A percentile compares a stretch with the other conserved stretches of the same genome.
Conservation (phyloP, 805 yeast species). For the Metschnikowia lochheadii region DNA sequence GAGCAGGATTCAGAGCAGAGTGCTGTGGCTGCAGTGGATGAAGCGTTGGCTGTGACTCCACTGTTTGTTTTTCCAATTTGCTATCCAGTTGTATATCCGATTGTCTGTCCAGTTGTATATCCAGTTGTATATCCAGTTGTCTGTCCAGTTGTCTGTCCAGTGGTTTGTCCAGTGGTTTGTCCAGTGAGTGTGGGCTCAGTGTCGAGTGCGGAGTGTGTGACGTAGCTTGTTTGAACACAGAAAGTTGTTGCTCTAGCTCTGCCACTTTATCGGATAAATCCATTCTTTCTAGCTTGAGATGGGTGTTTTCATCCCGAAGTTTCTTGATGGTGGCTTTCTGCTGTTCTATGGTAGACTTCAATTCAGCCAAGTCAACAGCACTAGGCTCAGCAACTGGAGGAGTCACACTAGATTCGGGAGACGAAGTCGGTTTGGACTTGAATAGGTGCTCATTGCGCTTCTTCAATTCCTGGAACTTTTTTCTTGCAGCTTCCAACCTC, state of each 20-base stretch:
- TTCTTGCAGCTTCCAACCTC: slow-evolving; percentile 69
- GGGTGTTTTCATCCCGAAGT: slow-evolving; percentile 40
- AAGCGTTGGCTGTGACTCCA: no score
- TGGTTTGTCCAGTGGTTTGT: no score
- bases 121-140: no score
- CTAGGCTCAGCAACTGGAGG: background rate
- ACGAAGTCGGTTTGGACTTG: background rate
- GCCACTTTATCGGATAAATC: slow-evolving; percentile 33
- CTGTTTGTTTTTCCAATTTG: no score
- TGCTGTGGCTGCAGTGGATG: no score
- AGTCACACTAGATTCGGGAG: background rate
- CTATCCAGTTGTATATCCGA: no score
- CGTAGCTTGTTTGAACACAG: slow-evolving; percentile 9
- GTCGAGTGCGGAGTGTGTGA: slow-evolving; percentile 5
- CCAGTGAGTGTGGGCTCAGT: slow-evolving; percentile 8
- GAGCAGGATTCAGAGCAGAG: no score
- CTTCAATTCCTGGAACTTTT: slow-evolving; percentile 67
- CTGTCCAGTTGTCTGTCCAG: no score
- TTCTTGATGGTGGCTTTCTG: slow-evolving; percentile 34
- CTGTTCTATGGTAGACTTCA: slow-evolving; percentile 25
- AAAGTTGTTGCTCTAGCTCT: slow-evolving; percentile 26
- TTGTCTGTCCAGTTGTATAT: no score
- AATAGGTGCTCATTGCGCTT: slow-evolving; percentile 24
- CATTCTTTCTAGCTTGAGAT: slow-evolving; percentile 36
- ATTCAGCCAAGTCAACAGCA: slow-evolving; percentile 8